A percentile compares a stretch with the other conserved stretches of the same genome.
Evolutionary conservation across 2,329 filamentous ascomycete species (phyloP).

Genomic region (Coccinonectria pachysandricola): DNA sequence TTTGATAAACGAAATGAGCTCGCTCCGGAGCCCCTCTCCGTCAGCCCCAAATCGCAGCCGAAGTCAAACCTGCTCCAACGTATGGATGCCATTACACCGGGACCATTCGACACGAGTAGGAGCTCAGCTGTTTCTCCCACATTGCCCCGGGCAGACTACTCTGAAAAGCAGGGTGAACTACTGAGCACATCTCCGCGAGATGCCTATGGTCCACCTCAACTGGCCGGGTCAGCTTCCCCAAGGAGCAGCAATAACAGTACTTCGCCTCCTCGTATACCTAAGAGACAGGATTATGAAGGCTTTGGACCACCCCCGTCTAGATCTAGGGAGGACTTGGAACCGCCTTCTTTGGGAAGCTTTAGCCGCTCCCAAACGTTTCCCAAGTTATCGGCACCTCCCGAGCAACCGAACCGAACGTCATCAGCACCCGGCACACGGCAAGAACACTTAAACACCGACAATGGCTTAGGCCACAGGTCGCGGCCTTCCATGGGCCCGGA

Average conservation of each 20-base stretch:
- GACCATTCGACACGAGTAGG: slow-evolving; percentile 48
- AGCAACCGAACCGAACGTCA: slow-evolving; percentile 32
- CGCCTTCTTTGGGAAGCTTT: slow-evolving; percentile 26
- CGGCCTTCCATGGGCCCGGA: slow-evolving; percentile 37
- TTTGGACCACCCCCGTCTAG: slow-evolving; percentile 40
- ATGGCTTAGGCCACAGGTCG: slow-evolving; percentile 19
- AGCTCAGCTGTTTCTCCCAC: slow-evolving; percentile 27
- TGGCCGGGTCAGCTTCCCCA: slow-evolving; percentile 2
- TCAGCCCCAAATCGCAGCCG: slow-evolving; percentile 12
- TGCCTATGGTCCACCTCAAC: slow-evolving; percentile 4
- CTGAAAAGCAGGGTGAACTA: slow-evolving; percentile 13
- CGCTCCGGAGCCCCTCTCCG: slow-evolving; percentile 13
- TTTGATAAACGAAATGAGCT: slow-evolving; percentile 27
- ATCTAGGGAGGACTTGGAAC: slow-evolving; percentile 27
- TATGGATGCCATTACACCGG: slow-evolving; percentile 56
- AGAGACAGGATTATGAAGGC: slow-evolving; percentile 47
- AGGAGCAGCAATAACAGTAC: slow-evolving; percentile 17
- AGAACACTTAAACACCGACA: slow-evolving; percentile 23
- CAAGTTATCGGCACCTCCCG: slow-evolving; percentile 25
- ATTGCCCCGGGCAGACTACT: slow-evolving; percentile 14
- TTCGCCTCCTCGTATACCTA: slow-evolving; percentile 30
- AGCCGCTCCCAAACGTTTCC: slow-evolving; percentile 46
- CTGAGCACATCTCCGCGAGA: slow-evolving; percentile 8
- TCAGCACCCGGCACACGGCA: slow-evolving; percentile 37
- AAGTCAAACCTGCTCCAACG: slow-evolving; percentile 41